A percentile compares a stretch with the other conserved stretches of the same genome.
Conservation (phyloP, 23 red algal genomes). For the Cyanidium caldarium region DNA sequence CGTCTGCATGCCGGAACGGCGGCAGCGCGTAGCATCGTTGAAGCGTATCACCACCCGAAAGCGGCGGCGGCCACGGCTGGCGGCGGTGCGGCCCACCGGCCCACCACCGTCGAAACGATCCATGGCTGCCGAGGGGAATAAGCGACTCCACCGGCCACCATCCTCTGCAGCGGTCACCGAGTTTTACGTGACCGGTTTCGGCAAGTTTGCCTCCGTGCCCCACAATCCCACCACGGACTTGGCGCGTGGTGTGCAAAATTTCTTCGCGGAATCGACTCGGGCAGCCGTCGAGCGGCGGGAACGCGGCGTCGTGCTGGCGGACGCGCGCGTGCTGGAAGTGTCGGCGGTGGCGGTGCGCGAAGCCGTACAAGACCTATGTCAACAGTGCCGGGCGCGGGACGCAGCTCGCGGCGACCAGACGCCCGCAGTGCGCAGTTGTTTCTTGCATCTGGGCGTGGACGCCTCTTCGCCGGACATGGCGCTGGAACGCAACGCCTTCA, state of each 20-base stretch:
- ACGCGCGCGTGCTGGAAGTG: background rate
- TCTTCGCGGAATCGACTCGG: too few species aligned
- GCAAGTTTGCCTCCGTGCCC: background rate
- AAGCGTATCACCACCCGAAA: too few species aligned
- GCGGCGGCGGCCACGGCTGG: too few species aligned
- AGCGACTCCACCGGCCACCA: too few species aligned
- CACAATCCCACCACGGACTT: background rate
- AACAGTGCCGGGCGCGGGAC: background rate
- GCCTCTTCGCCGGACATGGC: background rate
- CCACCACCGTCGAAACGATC: too few species aligned
- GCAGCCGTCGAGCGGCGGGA: too few species aligned
- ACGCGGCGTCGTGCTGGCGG: background rate
- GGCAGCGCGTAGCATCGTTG: too few species aligned
- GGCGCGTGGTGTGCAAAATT: background rate
- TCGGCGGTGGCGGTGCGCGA: background rate
- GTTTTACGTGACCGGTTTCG: slow-evolving; percentile 2
- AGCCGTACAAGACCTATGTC: background rate
- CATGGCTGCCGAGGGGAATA: too few species aligned
- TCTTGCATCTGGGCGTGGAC: background rate
- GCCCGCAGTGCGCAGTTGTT: background rate
- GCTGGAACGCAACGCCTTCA: background rate
- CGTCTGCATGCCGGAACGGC: too few species aligned
- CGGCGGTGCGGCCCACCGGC: too few species aligned
- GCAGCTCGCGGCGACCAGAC: background rate
- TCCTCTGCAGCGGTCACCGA: background rate